Evolutionary conservation across 331 rosid species (phyloP).

Genomic region (Rhamnella rubrinervis): DNA sequence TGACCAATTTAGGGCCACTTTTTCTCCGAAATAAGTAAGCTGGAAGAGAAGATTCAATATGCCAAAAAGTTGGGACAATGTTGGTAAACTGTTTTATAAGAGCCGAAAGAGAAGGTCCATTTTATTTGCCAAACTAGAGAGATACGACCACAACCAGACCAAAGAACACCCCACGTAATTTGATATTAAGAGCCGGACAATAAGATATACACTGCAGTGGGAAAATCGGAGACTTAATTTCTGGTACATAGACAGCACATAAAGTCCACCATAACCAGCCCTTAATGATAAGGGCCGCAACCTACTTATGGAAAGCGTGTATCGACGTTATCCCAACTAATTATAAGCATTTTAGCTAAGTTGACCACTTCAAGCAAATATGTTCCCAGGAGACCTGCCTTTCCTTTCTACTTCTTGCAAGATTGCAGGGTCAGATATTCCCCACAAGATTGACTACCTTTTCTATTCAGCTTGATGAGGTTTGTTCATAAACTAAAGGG

Average conservation of each 20-base stretch:
- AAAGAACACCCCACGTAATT: constrained; percentile 7
- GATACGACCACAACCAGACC: background rate
- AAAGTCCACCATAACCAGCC: background rate
- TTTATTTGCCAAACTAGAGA: background rate
- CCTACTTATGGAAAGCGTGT: constrained; percentile 12
- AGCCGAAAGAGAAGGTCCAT: background rate
- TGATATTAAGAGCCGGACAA: background rate
- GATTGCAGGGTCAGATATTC: constrained; percentile 27
- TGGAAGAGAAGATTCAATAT: constrained; percentile 9
- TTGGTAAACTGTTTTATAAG: constrained; percentile 3
- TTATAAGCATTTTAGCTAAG: constrained; percentile 25
- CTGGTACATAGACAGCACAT: background rate
- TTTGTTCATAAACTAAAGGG: background rate
- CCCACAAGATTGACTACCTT: constrained; percentile 26
- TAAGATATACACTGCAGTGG: background rate
- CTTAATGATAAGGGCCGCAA: background rate
- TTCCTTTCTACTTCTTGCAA: constrained; percentile 40
- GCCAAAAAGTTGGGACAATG: constrained; percentile 14
- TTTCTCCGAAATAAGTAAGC: constrained; percentile 5
- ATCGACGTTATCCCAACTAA: constrained; percentile 14
- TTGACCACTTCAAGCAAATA: constrained; percentile 40
- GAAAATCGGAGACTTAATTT: constrained; percentile 12
- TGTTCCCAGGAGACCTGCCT: constrained; percentile 45
- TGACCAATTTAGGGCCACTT: constrained; percentile 4
- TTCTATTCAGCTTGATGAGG: constrained; percentile 9